phyloP scores from a whole-genome alignment of 139 green algal species.

The Micromonas pusilla region DNA sequence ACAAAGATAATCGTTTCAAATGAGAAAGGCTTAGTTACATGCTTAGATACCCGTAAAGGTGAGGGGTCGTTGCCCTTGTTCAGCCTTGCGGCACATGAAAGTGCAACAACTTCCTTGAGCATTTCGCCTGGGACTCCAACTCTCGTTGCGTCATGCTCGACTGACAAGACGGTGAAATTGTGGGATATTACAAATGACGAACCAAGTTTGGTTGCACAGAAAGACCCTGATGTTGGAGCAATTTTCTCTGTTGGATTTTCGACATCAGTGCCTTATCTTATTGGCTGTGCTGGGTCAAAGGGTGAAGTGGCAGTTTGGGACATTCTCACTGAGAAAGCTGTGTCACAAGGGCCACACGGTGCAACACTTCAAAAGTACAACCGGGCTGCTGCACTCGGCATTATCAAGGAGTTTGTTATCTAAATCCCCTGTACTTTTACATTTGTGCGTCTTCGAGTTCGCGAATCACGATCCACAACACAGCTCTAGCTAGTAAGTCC shows the following conservation, averaged over 20 bases:
- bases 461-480: too few species aligned
- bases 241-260: constrained; percentile 19
- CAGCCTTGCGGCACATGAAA: constrained; percentile 46
- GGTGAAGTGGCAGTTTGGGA: constrained; percentile 37
- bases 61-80: too few species aligned
- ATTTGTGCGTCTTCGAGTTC: too few species aligned
- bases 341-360: background rate
- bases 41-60: constrained; percentile 11
- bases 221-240: constrained; percentile 52
- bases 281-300: constrained; percentile 37
- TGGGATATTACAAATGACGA: constrained; percentile 61
- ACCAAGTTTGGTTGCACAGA: constrained; percentile 54
- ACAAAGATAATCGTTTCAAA: constrained; percentile 77
- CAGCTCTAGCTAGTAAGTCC: too few species aligned
- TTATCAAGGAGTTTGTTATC: background rate
- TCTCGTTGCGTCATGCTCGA: constrained; percentile 79
- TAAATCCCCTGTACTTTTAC: background rate
- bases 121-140: constrained; percentile 45
- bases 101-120: constrained; percentile 54
- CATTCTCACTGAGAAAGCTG: background rate
- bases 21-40: constrained; percentile 65
- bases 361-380: background rate
- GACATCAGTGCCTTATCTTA: constrained; percentile 31
- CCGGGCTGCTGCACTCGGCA: too few species aligned
- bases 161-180: constrained; percentile 91